Evolutionary conservation across 1,139 yeast species (phyloP), one percentile per base, ranked within the genome.

Genomic region (Debaryomyces psychrophilus): DNA sequence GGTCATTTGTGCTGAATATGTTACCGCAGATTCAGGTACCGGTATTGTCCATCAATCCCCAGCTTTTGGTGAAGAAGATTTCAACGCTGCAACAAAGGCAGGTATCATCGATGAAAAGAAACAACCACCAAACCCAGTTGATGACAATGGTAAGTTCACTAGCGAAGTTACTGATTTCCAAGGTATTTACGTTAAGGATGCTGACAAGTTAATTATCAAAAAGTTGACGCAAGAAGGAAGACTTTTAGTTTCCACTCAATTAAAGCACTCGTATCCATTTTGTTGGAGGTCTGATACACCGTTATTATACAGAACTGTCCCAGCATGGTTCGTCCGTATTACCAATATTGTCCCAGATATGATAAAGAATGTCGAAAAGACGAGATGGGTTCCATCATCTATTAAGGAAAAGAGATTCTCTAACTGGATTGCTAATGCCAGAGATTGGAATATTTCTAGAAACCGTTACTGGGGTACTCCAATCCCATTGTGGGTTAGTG

Each of bases 281-380:
- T 93, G 99, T 76, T 93, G 99, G 99, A 87, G 99, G 81, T 92
- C 98, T 3, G 99, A 93, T 66, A 95, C 99, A 34, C 99, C 99
- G 44, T 82, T 93, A 67, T 71, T 93, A 58, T 95, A 93, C 77
- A 85, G 96, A 75, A 85, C 97, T 40, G 97, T 93, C 54, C 99
- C 99, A 43, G 95, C 98, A 27, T 93, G 99, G 99, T 95, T 95
- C 61, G 95, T 93, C 50, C 87, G 96, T 67, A 87, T 93, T 49
- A 82, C 81, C 54, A 92, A 89, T 50, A 79, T 88, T 62, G 81
- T 92, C 57, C 97, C 97, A 44, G 82, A 89, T 62, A 90, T 95
- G 92, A 78, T 92, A 63, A 82, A 80, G 49, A 89, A 90, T 62
- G 92, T 93, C 47, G 90, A 85, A 46, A 77, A 79, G 61, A 90